phyloP scores from a whole-genome alignment of 2,329 filamentous ascomycete genomes.

The Salinomyces thailandicus region DNA sequence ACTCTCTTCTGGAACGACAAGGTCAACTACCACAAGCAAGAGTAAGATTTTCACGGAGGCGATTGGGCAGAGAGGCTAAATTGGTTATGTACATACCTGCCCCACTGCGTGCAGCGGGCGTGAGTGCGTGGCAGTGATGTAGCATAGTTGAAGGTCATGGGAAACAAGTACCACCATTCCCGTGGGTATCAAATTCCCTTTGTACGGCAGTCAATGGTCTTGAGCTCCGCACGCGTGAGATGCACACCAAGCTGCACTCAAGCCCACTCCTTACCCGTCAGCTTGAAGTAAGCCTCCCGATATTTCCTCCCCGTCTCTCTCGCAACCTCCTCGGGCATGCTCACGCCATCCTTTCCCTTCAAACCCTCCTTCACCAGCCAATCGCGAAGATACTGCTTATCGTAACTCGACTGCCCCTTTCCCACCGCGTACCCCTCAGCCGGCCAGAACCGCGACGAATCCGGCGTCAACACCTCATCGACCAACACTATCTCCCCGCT shows the following conservation, averaged over 20 bases:
- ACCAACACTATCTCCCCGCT: constrained; percentile 61
- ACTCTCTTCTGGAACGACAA: constrained; percentile 70
- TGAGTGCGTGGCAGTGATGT: too few species aligned
- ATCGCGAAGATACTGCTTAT: constrained; percentile 66
- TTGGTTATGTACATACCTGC: too few species aligned
- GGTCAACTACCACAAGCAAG: constrained; percentile 98
- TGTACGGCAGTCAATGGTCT: too few species aligned
- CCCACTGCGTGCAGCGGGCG: too few species aligned
- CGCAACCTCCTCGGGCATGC: constrained; percentile 62
- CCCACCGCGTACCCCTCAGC: constrained; percentile 62
- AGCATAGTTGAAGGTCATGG: too few species aligned
- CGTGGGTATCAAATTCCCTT: too few species aligned
- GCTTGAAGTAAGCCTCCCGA: constrained; percentile 53
- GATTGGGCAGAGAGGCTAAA: too few species aligned
- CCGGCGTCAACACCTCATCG: constrained; percentile 76
- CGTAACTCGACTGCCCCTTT: constrained; percentile 68
- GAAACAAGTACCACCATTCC: too few species aligned
- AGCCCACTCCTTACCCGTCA: not conserved
- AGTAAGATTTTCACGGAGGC: too few species aligned
- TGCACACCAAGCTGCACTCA: not conserved
- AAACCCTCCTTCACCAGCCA: constrained; percentile 66
- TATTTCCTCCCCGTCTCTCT: constrained; percentile 62
- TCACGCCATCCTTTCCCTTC: constrained; percentile 63
- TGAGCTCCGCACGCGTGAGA: not conserved
- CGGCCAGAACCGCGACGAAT: constrained; percentile 73